These are phyloP conservation scores for Gymnopus androsaceus DNA, from an alignment of 1,284 basidiomycete genomes.

Conservation along the genomic window DNA sequence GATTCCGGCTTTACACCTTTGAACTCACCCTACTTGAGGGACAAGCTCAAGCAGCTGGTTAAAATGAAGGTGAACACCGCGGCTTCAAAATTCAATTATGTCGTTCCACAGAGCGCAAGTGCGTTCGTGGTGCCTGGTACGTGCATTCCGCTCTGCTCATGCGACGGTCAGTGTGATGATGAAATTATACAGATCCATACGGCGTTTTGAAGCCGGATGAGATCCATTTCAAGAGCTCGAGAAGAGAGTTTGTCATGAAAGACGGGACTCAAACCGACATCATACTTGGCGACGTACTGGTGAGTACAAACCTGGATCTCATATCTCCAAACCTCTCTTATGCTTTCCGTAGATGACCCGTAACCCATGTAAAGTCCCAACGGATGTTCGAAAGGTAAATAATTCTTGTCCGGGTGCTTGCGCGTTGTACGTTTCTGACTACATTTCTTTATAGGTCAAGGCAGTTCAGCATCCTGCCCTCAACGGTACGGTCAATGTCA, in stretches of 20 bases:
- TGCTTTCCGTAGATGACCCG: slow-evolving; percentile 36
- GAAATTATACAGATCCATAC: slow-evolving; percentile 37
- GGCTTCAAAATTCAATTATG: slow-evolving; percentile 29
- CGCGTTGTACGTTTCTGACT: too few relatives aligned
- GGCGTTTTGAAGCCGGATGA: slow-evolving; percentile 39
- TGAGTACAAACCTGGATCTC: slow-evolving; percentile 23
- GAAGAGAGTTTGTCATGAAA: slow-evolving; percentile 24
- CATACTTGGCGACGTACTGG: slow-evolving; percentile 42
- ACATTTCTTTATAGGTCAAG: slow-evolving; percentile 31
- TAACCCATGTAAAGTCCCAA: slow-evolving; percentile 48
- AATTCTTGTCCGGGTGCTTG: background rate
- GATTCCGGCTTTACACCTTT: slow-evolving; percentile 42
- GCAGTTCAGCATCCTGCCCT: slow-evolving; percentile 39
- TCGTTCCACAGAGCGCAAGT: slow-evolving; percentile 37
- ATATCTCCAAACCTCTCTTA: background rate
- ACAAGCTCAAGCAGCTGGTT: slow-evolving; percentile 37
- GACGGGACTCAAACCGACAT: slow-evolving; percentile 33
- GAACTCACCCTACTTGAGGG: slow-evolving; percentile 32
- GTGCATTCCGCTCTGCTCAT: slow-evolving; percentile 11
- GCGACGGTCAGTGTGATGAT: background rate
- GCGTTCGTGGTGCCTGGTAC: slow-evolving; percentile 45
- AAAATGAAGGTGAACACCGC: slow-evolving; percentile 30
- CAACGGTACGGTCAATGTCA: slow-evolving; percentile 38
- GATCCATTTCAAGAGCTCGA: slow-evolving; percentile 39
- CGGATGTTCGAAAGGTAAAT: slow-evolving; percentile 45